These are phyloP conservation scores for Lactifluus piperatus DNA, from an alignment of 768 basidiomycete species.

Conservation along the genomic window DNA sequence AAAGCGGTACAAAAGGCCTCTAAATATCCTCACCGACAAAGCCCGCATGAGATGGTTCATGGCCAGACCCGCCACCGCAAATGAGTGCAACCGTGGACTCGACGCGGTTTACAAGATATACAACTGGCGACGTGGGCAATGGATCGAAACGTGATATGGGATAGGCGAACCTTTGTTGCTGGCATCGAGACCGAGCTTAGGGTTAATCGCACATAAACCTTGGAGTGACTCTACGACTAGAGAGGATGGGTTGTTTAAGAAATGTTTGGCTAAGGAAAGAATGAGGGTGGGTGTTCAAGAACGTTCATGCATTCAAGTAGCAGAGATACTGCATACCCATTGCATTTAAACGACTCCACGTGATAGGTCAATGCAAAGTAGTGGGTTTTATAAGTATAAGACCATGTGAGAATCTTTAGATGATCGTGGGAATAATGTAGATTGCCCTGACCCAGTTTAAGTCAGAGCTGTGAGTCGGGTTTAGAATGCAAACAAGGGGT, in stretches of 20 bases:
- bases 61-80: conserved; percentile 82
- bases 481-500: neutral
- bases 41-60: conserved; percentile 85
- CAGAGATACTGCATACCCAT: conserved; percentile 7
- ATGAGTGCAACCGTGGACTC: conserved; percentile 64
- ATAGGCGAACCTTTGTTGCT: conserved; percentile 52
- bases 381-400: no score
- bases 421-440: conserved; percentile 7
- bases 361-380: no score
- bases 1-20: neutral
- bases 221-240: conserved; percentile 73
- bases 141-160: neutral
- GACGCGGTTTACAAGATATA: conserved; percentile 50
- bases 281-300: neutral
- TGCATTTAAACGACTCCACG: no score
- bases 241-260: conserved; percentile 59
- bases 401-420: neutral
- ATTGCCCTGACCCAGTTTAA: neutral
- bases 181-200: conserved; percentile 59
- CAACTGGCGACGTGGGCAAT: conserved; percentile 33
- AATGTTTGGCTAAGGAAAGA: conserved; percentile 49
- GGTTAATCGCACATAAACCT: conserved; percentile 65
- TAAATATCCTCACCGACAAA: conserved; percentile 60
- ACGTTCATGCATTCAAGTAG: no score
- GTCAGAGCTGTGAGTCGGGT: neutral